phyloP scores from a whole-genome alignment of 2,329 filamentous ascomycete species.

The Colletotrichum sp. region DNA sequence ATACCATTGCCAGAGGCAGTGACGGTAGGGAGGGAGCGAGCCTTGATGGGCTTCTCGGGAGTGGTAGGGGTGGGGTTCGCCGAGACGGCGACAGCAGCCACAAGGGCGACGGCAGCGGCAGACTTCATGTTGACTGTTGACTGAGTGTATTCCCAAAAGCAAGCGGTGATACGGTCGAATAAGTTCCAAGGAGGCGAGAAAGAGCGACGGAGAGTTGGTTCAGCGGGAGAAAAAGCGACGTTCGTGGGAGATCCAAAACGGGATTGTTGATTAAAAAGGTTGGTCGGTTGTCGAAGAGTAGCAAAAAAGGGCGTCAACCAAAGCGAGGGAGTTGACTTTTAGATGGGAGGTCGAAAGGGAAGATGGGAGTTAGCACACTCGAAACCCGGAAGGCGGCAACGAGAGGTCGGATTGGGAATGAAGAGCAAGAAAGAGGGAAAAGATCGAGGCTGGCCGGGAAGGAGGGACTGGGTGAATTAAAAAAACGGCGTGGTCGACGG shows the following conservation, averaged over 20 bases:
- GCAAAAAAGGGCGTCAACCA: slow-evolving; percentile 17
- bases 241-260: slow-evolving; percentile 1
- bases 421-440: slow-evolving; percentile 3
- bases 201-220: not conserved
- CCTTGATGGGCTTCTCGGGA: slow-evolving; percentile 53
- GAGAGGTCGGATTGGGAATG: slow-evolving; percentile 10
- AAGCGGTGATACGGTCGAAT: slow-evolving; percentile 14
- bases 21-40: slow-evolving; percentile 54
- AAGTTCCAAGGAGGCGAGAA: slow-evolving; percentile 13
- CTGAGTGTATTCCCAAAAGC: not conserved
- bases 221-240: not conserved
- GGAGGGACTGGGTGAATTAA: slow-evolving; percentile 18
- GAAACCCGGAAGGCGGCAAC: slow-evolving; percentile 8
- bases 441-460: not conserved
- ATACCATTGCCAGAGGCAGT: slow-evolving; percentile 63
- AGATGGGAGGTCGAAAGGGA: slow-evolving; percentile 1
- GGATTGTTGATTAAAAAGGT: slow-evolving; percentile 18
- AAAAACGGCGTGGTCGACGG: slow-evolving; percentile 19
- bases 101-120: slow-evolving; percentile 50
- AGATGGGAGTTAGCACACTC: slow-evolving; percentile 4
- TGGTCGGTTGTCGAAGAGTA: slow-evolving; percentile 17
- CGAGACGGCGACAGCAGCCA: slow-evolving; percentile 46
- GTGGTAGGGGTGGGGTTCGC: slow-evolving; percentile 57
- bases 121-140: slow-evolving; percentile 51
- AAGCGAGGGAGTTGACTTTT: slow-evolving; percentile 22